phyloP scores from a whole-genome alignment of 441 rosid genomes.

The Biscutella auriculata region DNA sequence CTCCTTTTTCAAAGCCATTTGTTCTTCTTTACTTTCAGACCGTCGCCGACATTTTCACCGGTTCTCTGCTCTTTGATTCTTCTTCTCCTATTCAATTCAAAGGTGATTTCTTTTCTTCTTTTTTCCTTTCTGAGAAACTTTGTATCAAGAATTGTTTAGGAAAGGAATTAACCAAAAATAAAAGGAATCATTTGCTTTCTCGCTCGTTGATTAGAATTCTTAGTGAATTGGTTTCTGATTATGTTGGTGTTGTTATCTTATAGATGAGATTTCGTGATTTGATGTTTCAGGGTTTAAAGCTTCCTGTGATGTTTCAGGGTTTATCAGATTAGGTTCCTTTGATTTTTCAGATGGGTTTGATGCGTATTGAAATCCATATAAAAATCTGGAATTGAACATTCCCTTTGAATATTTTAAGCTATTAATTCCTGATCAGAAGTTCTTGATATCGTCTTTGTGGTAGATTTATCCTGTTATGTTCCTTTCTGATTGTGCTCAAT shows the following conservation, averaged over 20 bases:
- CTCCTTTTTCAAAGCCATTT: slow-evolving; percentile 3
- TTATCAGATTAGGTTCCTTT: background rate
- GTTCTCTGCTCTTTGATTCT: background rate
- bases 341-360: background rate
- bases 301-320: background rate
- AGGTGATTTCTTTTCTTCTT: background rate
- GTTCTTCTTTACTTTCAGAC: slow-evolving; percentile 1
- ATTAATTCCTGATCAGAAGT: background rate
- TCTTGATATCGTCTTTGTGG: background rate
- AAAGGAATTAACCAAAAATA: too few species aligned
- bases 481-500: too few species aligned
- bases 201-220: background rate
- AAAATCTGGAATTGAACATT: background rate
- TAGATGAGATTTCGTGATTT: background rate
- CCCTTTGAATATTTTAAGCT: background rate
- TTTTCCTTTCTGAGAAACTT: background rate
- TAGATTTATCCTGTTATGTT: too few species aligned
- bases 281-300: background rate
- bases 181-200: background rate
- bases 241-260: background rate
- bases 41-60: background rate
- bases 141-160: background rate
- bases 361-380: background rate
- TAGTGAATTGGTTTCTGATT: background rate
- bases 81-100: background rate